A percentile compares a stretch with the other conserved stretches of the same genome.
phyloP scores from a whole-genome alignment of 148 eudicot genomes.

The Fagopyrum homotropicum region DNA sequence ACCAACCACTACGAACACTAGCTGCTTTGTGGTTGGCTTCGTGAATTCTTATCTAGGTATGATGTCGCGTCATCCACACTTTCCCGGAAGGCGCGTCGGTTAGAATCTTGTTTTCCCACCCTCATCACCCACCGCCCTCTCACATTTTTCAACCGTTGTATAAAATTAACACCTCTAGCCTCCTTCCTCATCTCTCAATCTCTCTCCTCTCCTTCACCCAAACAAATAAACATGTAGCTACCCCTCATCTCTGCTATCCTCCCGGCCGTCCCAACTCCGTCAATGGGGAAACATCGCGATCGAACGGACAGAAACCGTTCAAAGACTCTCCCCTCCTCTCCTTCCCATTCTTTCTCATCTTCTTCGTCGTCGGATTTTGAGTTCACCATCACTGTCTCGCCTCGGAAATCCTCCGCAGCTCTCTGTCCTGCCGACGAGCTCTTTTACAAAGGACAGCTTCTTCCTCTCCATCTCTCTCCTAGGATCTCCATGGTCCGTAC shows the following conservation, averaged over 20 bases:
- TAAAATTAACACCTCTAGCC: neutral
- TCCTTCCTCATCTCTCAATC: neutral
- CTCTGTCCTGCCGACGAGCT: constrained; percentile 85
- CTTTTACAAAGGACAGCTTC: constrained; percentile 82
- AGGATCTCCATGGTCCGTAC: constrained; percentile 78
- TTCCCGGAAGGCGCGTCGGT: neutral
- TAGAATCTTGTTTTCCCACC: neutral
- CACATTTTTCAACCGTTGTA: neutral
- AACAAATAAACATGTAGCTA: neutral
- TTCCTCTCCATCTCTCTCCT: constrained; percentile 77
- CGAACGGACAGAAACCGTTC: constrained; percentile 24
- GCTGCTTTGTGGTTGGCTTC: neutral
- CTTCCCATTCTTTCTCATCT: constrained; percentile 62
- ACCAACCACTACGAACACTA: neutral
- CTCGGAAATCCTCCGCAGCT: constrained; percentile 57
- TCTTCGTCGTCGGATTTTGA: constrained; percentile 79
- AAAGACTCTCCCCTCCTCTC: constrained; percentile 79
- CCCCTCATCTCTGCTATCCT: neutral
- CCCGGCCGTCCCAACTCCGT: neutral
- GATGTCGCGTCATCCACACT: neutral
- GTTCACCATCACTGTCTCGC: constrained; percentile 63
- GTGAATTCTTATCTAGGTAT: neutral
- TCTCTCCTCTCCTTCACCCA: neutral
- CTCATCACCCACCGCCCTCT: neutral
- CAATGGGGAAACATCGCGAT: constrained; percentile 10